Percentiles rank a stretch among this genome's conserved stretches.
Evolutionary conservation across 2,329 filamentous ascomycete genomes (phyloP).

Genomic region (Fusarium keratoplasticum): DNA sequence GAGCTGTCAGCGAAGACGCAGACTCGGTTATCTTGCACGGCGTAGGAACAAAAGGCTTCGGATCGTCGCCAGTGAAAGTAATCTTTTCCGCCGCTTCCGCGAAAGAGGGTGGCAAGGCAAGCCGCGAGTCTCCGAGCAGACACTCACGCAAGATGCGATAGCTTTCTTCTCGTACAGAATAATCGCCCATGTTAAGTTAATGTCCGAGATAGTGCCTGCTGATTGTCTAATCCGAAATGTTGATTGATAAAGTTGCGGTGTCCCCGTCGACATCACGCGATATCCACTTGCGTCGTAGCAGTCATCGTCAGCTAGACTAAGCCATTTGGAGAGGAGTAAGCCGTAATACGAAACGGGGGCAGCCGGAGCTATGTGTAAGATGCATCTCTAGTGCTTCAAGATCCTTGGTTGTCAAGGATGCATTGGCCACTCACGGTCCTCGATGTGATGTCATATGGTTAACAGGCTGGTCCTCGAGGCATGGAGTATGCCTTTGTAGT

Average conservation of each 20-base stretch:
- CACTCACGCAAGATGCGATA: neutral
- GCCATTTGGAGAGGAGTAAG: neutral
- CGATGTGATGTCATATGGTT: neutral
- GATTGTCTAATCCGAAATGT: neutral
- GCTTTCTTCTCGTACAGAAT: neutral
- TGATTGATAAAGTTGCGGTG: neutral
- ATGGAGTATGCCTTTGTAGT: neutral
- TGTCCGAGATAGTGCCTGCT: too few species aligned
- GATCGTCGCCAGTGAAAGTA: neutral
- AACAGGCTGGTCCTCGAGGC: neutral
- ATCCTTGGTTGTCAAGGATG: neutral
- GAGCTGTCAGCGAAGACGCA: slow-evolving; percentile 9
- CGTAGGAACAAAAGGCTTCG: slow-evolving; percentile 22
- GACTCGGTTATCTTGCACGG: slow-evolving; percentile 29
- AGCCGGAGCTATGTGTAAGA: neutral
- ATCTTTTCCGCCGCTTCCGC: neutral
- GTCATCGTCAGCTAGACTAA: neutral
- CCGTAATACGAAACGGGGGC: neutral
- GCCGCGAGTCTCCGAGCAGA: neutral
- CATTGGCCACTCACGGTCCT: neutral
- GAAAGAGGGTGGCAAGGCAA: neutral
- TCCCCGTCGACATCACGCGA: neutral
- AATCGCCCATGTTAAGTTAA: neutral
- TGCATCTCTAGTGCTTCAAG: neutral
- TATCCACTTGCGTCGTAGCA: neutral